These are phyloP conservation scores for Eimeria necatrix DNA, from an alignment of 169 alveolate genomes.

Conservation along the genomic window DNA sequence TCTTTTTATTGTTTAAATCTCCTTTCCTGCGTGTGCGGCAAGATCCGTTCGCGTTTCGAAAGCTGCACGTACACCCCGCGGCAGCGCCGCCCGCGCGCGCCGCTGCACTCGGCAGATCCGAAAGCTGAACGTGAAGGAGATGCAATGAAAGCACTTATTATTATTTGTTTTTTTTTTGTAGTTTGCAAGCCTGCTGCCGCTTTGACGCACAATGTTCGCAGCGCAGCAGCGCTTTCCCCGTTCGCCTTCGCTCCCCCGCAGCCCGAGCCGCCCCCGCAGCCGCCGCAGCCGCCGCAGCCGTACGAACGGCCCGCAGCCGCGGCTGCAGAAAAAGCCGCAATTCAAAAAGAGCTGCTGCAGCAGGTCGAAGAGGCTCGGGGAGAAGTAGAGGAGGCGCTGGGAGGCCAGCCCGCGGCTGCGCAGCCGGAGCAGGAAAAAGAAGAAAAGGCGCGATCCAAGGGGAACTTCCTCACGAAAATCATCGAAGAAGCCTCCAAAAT, in stretches of 20 bases:
- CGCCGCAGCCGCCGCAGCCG: not conserved
- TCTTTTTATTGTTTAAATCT: too few relatives aligned
- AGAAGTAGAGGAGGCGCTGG: not conserved
- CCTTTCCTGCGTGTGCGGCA: not conserved
- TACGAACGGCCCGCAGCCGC: not conserved
- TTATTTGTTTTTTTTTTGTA: not conserved
- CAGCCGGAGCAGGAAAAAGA: constrained; percentile 70
- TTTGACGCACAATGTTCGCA: not conserved
- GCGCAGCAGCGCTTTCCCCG: not conserved
- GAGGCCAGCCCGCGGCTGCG: not conserved
- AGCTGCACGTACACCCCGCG: constrained; percentile 23
- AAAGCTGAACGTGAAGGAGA: not conserved
- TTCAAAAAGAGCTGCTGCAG: not conserved
- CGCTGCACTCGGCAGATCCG: not conserved
- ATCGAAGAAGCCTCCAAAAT: constrained; percentile 34
- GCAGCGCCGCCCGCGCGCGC: too few relatives aligned
- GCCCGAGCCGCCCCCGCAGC: not conserved
- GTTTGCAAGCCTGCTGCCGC: not conserved
- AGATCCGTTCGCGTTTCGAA: not conserved
- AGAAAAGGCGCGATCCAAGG: constrained; percentile 48
- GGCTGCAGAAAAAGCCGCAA: not conserved
- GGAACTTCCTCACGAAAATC: constrained; percentile 48
- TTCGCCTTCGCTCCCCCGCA: constrained; percentile 9
- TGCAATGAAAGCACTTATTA: not conserved
- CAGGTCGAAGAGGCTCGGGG: constrained; percentile 37